A percentile compares a stretch with the other conserved stretches of the same genome.
These are phyloP conservation scores for Domatiomyces catenatus DNA, from an alignment of 2,329 filamentous ascomycete genomes.

Conservation along the genomic window DNA sequence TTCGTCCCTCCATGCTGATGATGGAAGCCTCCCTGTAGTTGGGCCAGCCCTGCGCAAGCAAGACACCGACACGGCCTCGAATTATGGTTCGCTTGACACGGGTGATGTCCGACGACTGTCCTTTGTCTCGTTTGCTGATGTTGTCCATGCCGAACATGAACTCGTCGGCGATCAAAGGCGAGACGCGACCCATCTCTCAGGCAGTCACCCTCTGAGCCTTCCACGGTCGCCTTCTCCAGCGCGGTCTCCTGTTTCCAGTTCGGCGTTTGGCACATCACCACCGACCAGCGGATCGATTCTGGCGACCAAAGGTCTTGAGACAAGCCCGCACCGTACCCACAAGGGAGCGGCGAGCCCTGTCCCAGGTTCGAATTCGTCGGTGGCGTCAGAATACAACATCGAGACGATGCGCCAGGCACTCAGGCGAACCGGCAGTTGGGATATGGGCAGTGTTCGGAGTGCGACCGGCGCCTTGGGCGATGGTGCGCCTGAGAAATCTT, in stretches of 20 bases:
- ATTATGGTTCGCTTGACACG: constrained; percentile 62
- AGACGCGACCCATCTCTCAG: constrained; percentile 47
- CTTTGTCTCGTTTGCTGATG: constrained; percentile 94
- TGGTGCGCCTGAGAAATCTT: constrained; percentile 14
- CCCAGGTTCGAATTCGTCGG: constrained; percentile 38
- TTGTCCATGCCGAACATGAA: constrained; percentile 58
- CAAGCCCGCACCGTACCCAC: constrained; percentile 45
- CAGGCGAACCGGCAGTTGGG: constrained; percentile 68
- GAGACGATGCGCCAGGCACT: constrained; percentile 90
- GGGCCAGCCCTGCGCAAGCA: constrained; percentile 24
- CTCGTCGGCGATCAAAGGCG: constrained; percentile 27
- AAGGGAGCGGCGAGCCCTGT: constrained; percentile 37
- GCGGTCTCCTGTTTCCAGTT: constrained; percentile 61
- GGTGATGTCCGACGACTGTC: constrained; percentile 69
- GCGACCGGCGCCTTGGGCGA: constrained; percentile 21
- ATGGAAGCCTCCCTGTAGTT: constrained; percentile 24
- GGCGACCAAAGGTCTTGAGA: constrained; percentile 56
- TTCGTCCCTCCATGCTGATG: constrained; percentile 34
- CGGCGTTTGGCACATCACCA: constrained; percentile 52
- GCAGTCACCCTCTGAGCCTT: constrained; percentile 14
- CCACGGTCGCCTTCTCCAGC: constrained; percentile 62
- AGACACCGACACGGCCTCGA: constrained; percentile 46
- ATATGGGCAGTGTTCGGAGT: constrained; percentile 40
- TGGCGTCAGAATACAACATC: constrained; percentile 57
- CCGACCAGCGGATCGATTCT: constrained; percentile 47